phyloP scores from a whole-genome alignment of 139 green algal species.

The Astrephomene gubernaculifera region DNA sequence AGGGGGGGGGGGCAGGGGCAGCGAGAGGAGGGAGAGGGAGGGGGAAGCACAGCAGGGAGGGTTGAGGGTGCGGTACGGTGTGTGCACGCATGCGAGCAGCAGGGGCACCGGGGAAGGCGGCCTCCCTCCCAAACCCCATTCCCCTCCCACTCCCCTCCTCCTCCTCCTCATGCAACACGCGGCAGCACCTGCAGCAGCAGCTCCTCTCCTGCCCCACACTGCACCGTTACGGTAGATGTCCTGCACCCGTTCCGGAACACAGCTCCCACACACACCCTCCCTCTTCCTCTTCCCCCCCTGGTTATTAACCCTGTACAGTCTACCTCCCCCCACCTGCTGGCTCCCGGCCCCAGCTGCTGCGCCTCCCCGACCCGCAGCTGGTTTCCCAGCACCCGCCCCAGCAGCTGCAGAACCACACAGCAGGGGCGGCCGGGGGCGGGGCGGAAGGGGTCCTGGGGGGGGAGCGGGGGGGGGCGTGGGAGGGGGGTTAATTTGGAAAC shows the following conservation, averaged over 20 bases:
- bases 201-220: neutral
- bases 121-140: neutral
- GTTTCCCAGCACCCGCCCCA: neutral
- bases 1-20: neutral
- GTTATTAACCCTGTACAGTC: too few relatives aligned
- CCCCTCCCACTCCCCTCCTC: neutral
- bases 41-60: neutral
- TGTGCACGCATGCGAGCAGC: too few relatives aligned
- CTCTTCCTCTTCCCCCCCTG: neutral
- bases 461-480: neutral
- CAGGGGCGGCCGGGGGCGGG: neutral
- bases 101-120: too few relatives aligned
- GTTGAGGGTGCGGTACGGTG: neutral
- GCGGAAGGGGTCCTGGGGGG: slow-evolving; percentile 8
- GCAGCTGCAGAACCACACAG: neutral
- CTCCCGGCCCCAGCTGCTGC: neutral
- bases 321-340: neutral
- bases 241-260: neutral
- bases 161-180: neutral
- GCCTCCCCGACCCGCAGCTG: too few relatives aligned
- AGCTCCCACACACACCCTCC: neutral
- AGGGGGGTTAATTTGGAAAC: too few relatives aligned
- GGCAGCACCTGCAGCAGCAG: neutral
- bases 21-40: neutral
- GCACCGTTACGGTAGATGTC: neutral